phyloP scores from a whole-genome alignment of 2,329 filamentous ascomycete genomes.

The Raffaelea deltoideospora region DNA sequence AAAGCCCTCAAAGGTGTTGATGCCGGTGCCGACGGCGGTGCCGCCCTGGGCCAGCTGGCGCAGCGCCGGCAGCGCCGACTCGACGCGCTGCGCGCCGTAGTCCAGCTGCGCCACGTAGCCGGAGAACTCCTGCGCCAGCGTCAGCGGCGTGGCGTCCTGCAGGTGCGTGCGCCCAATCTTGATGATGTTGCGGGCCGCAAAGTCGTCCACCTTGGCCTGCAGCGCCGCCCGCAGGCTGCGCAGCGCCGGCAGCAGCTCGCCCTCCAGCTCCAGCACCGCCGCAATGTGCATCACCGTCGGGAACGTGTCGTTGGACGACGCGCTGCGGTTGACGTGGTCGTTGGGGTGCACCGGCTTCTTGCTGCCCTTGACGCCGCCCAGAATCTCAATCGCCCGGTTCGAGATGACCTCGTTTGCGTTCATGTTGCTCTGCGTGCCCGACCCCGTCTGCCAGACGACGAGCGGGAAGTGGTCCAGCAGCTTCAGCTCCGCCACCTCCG shows the following conservation, averaged over 20 bases:
- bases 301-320: constrained; percentile 98
- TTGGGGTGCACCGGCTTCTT: constrained; percentile 99
- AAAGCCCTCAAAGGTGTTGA: constrained; percentile 96
- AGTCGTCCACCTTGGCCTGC: constrained; percentile 77
- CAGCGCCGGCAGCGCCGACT: constrained; percentile 70
- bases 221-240: constrained; percentile 70
- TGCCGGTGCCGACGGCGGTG: constrained; percentile 89
- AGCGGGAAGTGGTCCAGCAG: constrained; percentile 95
- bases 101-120: constrained; percentile 94
- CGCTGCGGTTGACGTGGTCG: constrained; percentile 98
- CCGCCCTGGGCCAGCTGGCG: constrained; percentile 84
- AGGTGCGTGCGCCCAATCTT: constrained; percentile 98
- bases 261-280: constrained; percentile 83
- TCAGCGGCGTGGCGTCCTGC: constrained; percentile 92
- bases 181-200: constrained; percentile 77
- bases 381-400: constrained; percentile 95
- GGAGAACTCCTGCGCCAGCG: constrained; percentile 92
- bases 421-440: constrained; percentile 99
- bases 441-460: constrained; percentile 98
- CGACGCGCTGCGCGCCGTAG: constrained; percentile 73
- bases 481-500: constrained; percentile 86
- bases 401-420: constrained; percentile 99
- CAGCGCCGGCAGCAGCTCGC: constrained; percentile 68
- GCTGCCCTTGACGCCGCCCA: constrained; percentile 82
- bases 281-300: constrained; percentile 99